phyloP scores from a whole-genome alignment of 345 rosid genomes.

The Heritiera littoralis region DNA sequence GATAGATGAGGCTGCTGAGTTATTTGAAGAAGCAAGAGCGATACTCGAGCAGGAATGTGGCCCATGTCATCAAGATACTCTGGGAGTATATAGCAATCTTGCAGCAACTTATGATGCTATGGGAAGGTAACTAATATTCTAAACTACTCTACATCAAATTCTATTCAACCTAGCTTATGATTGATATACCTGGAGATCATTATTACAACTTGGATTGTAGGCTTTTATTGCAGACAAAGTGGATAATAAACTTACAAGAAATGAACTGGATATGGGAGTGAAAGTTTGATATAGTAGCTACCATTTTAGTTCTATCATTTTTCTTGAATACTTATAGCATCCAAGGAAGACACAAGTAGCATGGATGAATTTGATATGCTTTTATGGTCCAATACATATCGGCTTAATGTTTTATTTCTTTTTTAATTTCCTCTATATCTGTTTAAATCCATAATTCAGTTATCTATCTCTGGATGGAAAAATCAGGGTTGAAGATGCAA shows the following conservation, averaged over 20 bases:
- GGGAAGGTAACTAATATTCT: constrained; percentile 73
- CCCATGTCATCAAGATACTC: constrained; percentile 94
- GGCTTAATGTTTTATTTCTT: background rate
- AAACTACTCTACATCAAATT: background rate
- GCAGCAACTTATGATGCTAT: constrained; percentile 99
- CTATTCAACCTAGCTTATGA: constrained; percentile 6
- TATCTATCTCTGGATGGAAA: constrained; percentile 4
- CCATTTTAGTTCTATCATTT: background rate
- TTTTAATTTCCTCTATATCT: background rate
- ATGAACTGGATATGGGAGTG: background rate
- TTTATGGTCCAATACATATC: background rate
- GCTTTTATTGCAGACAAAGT: background rate
- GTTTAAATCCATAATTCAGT: constrained; percentile 8
- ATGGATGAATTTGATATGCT: background rate
- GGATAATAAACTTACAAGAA: background rate
- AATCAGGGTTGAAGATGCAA: constrained; percentile 92
- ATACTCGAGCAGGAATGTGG: constrained; percentile 93
- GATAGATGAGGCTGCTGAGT: constrained; percentile 93
- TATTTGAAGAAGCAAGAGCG: constrained; percentile 88
- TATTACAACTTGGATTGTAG: background rate
- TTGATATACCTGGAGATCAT: background rate
- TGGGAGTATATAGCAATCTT: constrained; percentile 94
- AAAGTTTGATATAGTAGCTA: background rate
- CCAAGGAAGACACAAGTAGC: background rate
- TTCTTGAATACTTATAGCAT: background rate